phyloP scores from a whole-genome alignment of 164 flowering plant genomes.

The Echeveria elegans region DNA sequence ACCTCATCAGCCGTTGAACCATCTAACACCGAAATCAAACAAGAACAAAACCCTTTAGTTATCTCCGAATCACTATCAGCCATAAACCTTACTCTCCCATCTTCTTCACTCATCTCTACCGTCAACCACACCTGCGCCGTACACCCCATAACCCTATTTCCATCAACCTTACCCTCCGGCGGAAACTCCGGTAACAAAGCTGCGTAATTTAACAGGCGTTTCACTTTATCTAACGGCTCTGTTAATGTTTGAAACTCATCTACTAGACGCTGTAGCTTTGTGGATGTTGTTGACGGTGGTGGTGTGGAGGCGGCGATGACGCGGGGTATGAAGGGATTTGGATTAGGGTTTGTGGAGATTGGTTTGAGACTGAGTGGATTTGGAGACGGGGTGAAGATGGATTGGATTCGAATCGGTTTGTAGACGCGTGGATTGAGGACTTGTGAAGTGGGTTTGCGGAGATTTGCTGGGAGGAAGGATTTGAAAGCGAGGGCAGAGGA shows the following conservation, averaged over 20 bases:
- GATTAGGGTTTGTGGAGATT: slow-evolving; percentile 10
- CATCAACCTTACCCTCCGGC: slow-evolving; percentile 27
- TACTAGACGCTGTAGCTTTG: slow-evolving; percentile 30
- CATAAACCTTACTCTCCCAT: slow-evolving; percentile 50
- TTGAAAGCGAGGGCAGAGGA: slow-evolving; percentile 19
- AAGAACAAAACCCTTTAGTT: slow-evolving; percentile 62
- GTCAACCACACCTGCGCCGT: slow-evolving; percentile 84
- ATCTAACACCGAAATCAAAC: slow-evolving; percentile 55
- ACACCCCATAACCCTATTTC: slow-evolving; percentile 84
- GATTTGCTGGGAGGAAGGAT: slow-evolving; percentile 8
- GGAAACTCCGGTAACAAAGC: slow-evolving; percentile 32
- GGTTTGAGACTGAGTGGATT: not conserved
- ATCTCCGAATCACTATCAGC: slow-evolving; percentile 92
- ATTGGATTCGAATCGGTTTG: slow-evolving; percentile 8
- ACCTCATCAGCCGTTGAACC: slow-evolving; percentile 72
- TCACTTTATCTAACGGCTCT: slow-evolving; percentile 70
- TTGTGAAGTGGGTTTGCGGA: not conserved
- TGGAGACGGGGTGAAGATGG: not conserved
- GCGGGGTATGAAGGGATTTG: not conserved
- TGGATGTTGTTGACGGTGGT: slow-evolving; percentile 15
- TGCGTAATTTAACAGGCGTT: slow-evolving; percentile 57
- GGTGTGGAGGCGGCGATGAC: slow-evolving; percentile 13
- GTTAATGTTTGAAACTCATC: slow-evolving; percentile 47
- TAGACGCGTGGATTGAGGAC: not conserved
- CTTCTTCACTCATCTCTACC: slow-evolving; percentile 32